A percentile compares a stretch with the other conserved stretches of the same genome.
These are phyloP conservation scores for Pholiota conissans DNA, from an alignment of 768 basidiomycete genomes.

Conservation along the genomic window DNA sequence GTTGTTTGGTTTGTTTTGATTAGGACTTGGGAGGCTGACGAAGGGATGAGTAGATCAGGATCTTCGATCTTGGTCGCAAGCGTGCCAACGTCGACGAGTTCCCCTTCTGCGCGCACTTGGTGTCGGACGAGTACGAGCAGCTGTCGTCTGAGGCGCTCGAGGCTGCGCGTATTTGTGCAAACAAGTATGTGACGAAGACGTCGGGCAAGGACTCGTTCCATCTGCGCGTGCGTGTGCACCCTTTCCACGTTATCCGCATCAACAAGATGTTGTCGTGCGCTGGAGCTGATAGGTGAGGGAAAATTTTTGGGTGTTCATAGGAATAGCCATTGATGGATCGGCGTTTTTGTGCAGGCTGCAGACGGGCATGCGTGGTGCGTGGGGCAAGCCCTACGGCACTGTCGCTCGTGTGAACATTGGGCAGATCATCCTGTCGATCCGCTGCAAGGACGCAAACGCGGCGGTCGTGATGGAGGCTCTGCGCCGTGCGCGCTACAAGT, in stretches of 20 bases:
- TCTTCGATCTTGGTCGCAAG: slow-evolving; percentile 95
- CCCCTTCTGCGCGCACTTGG: slow-evolving; percentile 95
- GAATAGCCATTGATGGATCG: neutral
- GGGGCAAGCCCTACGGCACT: slow-evolving; percentile 98
- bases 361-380: slow-evolving; percentile 99
- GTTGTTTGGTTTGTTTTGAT: slow-evolving; percentile 12
- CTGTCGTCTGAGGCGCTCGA: slow-evolving; percentile 94
- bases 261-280: slow-evolving; percentile 99
- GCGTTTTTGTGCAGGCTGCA: slow-evolving; percentile 76
- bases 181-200: slow-evolving; percentile 99
- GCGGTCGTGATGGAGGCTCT: slow-evolving; percentile 94
- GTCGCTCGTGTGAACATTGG: slow-evolving; percentile 97
- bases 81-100: slow-evolving; percentile 97
- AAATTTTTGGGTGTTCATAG: slow-evolving; percentile 1
- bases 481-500: slow-evolving; percentile 98
- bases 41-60: slow-evolving; percentile 71
- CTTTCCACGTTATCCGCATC: slow-evolving; percentile 98
- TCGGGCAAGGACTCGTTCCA: slow-evolving; percentile 99
- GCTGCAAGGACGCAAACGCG: slow-evolving; percentile 86
- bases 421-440: slow-evolving; percentile 86
- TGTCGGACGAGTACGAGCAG: slow-evolving; percentile 98
- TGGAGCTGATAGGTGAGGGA: slow-evolving; percentile 88
- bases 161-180: slow-evolving; percentile 98
- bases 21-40: neutral
- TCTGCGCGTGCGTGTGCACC: slow-evolving; percentile 93